Conservation (phyloP, 352 stramenopile genomes). For the Thraustotheca clavata region DNA sequence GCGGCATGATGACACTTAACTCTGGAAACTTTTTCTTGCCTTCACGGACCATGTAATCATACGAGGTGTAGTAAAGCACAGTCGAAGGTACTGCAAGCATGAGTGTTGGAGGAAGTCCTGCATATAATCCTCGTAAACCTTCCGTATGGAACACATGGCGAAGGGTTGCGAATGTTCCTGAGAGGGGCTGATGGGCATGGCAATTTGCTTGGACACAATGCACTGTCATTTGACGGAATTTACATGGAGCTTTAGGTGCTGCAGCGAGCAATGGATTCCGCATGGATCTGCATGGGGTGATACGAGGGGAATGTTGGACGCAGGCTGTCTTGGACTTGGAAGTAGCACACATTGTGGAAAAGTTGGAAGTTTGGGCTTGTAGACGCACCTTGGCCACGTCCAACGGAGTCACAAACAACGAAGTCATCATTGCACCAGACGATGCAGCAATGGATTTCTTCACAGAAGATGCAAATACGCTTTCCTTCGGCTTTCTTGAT, state of each 20-base stretch:
- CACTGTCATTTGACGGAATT: conserved; percentile 3
- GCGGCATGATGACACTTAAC: conserved; percentile 36
- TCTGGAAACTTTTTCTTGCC: conserved; percentile 31
- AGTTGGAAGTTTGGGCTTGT: conserved; percentile 38
- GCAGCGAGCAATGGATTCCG: background rate
- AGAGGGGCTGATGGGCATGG: conserved; percentile 20
- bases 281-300: conserved; percentile 1
- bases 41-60: conserved; percentile 78
- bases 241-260: background rate
- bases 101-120: conserved; percentile 85
- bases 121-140: conserved; percentile 71
- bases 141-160: conserved; percentile 76
- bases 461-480: conserved; percentile 19
- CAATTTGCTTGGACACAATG: conserved; percentile 1
- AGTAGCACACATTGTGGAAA: background rate
- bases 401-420: conserved; percentile 76
- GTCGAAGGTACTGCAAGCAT: conserved; percentile 91
- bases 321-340: conserved; percentile 6
- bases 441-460: conserved; percentile 70
- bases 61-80: conserved; percentile 93
- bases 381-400: conserved; percentile 78
- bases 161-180: conserved; percentile 54
- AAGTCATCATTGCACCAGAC: conserved; percentile 58
- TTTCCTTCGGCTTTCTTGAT: background rate
- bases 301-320: background rate